Conservation (phyloP, 805 yeast species). For the Myxozyma neotropica region DNA sequence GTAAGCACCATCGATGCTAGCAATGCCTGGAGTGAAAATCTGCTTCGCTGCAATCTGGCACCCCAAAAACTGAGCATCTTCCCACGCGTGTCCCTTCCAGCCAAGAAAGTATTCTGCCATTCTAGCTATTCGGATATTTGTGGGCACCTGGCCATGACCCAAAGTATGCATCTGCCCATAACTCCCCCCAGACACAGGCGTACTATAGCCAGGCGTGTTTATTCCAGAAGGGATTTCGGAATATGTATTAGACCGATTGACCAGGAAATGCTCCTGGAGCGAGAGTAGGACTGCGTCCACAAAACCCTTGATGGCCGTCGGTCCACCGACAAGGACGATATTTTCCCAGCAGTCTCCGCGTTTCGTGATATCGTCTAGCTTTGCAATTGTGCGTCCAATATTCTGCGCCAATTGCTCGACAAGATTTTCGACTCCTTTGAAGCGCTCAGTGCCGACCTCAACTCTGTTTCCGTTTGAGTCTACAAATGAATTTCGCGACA, state of each 20-base stretch:
- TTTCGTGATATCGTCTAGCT: constrained; percentile 66
- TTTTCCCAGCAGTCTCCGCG: constrained; percentile 86
- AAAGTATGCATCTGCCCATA: constrained; percentile 14
- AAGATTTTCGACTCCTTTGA: constrained; percentile 71
- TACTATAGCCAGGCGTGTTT: constrained; percentile 40
- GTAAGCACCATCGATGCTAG: constrained; percentile 61
- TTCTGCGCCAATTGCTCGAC: constrained; percentile 57
- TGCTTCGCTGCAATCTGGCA: constrained; percentile 87
- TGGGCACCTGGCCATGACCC: constrained; percentile 71
- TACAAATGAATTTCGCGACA: constrained; percentile 69
- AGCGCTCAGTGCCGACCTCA: constrained; percentile 87
- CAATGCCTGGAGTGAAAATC: constrained; percentile 62
- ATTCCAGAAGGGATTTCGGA: constrained; percentile 45
- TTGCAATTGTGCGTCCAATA: constrained; percentile 55
- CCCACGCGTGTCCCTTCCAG: constrained; percentile 82
- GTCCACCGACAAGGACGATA: constrained; percentile 76
- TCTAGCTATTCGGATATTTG: constrained; percentile 65
- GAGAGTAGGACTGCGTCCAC: constrained; percentile 65
- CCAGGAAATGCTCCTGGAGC: constrained; percentile 58
- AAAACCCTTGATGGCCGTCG: constrained; percentile 74
- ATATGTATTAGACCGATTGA: constrained; percentile 44
- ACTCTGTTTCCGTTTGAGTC: constrained; percentile 60
- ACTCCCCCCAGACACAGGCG: constrained; percentile 40
- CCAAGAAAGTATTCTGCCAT: constrained; percentile 92
- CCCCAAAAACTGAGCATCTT: constrained; percentile 78